phyloP scores from a whole-genome alignment of 805 yeast genomes.

The Zygotorulaspora sp. region DNA sequence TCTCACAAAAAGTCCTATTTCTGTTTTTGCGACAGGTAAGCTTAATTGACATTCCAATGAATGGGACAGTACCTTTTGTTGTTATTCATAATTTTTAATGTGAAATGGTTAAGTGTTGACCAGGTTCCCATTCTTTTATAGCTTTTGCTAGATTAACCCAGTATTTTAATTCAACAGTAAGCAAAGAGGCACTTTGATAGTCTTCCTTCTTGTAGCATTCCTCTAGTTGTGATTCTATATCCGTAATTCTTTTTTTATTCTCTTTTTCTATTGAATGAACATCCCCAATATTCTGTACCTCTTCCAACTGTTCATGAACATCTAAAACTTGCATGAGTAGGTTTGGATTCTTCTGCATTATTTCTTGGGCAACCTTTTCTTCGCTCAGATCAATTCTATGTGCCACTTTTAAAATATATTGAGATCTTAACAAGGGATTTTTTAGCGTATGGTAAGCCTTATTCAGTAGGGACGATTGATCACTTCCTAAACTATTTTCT shows the following conservation, averaged over 20 bases:
- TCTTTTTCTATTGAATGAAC: constrained; percentile 47
- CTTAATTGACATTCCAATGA: too few relatives aligned
- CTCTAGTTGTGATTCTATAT: constrained; percentile 43
- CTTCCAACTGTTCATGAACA: constrained; percentile 77
- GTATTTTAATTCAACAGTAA: constrained; percentile 71
- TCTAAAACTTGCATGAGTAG: constrained; percentile 75
- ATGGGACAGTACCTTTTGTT: too few relatives aligned
- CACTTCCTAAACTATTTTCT: constrained; percentile 10
- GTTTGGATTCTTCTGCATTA: constrained; percentile 47
- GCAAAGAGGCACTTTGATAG: constrained; percentile 56
- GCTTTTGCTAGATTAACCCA: constrained; percentile 77
- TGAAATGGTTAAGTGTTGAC: constrained; percentile 59
- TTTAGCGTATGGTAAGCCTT: constrained; percentile 69
- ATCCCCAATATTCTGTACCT: constrained; percentile 56
- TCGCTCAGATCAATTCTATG: constrained; percentile 51
- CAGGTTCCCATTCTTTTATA: constrained; percentile 73
- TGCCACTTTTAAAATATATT: constrained; percentile 45
- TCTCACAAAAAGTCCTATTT: too few relatives aligned
- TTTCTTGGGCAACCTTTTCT: constrained; percentile 50
- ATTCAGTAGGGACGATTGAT: constrained; percentile 54
- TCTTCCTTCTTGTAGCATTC: constrained; percentile 44
- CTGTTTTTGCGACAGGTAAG: too few relatives aligned
- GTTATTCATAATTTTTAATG: constrained; percentile 49
- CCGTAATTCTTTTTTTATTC: constrained; percentile 53
- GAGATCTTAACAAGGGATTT: constrained; percentile 68